Base-by-base conservation (phyloP, 768 basidiomycete genomes). In the Leccinum imitatum region DNA sequence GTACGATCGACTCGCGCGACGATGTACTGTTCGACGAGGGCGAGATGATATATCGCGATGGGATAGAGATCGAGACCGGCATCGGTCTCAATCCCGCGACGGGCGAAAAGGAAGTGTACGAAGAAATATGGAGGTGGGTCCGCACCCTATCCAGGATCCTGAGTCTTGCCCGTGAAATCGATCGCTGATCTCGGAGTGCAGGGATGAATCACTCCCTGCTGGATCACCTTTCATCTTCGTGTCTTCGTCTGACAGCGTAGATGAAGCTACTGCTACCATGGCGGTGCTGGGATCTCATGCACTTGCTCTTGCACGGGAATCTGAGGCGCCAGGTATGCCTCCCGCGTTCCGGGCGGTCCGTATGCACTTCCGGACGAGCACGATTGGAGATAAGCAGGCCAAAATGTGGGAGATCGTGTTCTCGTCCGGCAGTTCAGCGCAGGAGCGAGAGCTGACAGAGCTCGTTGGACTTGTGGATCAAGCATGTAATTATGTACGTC, bases 261-360 rank as follows among this genome's bases (percentile, higher is more conserved):
- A 59, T 23, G 57, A 53, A 54, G 56, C 69, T 19, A 56, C 60
- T 4, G 68, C 65, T 13, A 56, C 59, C 4, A 70, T 72, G 63
- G 68, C 70, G 17, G 59, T 72, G 10, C 39, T 70, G 53, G 69
- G 69, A 23, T 53, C 55, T 25, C 63, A 70, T 53, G 71, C 63
- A 4, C 60, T 70, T 53, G 69, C 69, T 19, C 62, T 72, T 27
- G 50, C 67, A 23, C 59, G 7, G 14, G 67, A 63, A 59, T 17
- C 56, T 5, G 57, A 52, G n/a, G 50, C 19, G 8, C 37, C 50
- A 19, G 14, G 47, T 19, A 35, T 30, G 6, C n/a, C 55, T 19
- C 54, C 21, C 23, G 21, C 15, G 15, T 67, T 67, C 30, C 46
- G 23, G 14, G 67, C 67, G 25, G 67, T 68, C 17, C 67, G 67